phyloP scores from a whole-genome alignment of 202 grass and related monocot species.

The Bolboschoenoplectus hybrid region DNA sequence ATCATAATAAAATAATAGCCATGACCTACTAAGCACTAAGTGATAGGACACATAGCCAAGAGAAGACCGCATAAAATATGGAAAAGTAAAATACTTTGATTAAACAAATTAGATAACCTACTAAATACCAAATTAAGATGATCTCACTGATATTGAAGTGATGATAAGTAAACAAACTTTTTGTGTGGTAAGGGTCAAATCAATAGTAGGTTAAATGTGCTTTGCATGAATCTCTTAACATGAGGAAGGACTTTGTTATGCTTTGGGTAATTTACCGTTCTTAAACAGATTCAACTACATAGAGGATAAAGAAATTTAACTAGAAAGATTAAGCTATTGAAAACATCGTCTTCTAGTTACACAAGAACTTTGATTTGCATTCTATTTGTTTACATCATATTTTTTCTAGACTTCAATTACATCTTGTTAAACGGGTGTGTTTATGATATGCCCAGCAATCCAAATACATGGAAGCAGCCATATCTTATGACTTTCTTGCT shows the following conservation, averaged over 20 bases:
- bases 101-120: conserved; percentile 34
- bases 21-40: conserved; percentile 6
- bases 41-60: not conserved
- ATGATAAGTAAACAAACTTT: not conserved
- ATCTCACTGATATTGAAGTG: conserved; percentile 22
- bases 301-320: not conserved
- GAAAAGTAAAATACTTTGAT: not conserved
- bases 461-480: not conserved
- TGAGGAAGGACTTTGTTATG: not conserved
- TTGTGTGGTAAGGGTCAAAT: not conserved
- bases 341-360: not conserved
- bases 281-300: conserved; percentile 2
- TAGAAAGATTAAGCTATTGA: conserved; percentile 1
- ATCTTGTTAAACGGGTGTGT: not conserved
- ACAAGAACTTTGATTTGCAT: not conserved
- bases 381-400: not conserved
- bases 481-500: not conserved
- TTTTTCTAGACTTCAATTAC: not conserved
- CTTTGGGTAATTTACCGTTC: not conserved
- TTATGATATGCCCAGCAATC: not conserved
- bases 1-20: not conserved
- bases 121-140: conserved; percentile 35
- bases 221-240: not conserved
- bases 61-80: not conserved
- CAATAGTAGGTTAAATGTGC: conserved; percentile 6